phyloP scores from a whole-genome alignment of 2,329 filamentous ascomycete species.

The Talaromyces sp. region DNA sequence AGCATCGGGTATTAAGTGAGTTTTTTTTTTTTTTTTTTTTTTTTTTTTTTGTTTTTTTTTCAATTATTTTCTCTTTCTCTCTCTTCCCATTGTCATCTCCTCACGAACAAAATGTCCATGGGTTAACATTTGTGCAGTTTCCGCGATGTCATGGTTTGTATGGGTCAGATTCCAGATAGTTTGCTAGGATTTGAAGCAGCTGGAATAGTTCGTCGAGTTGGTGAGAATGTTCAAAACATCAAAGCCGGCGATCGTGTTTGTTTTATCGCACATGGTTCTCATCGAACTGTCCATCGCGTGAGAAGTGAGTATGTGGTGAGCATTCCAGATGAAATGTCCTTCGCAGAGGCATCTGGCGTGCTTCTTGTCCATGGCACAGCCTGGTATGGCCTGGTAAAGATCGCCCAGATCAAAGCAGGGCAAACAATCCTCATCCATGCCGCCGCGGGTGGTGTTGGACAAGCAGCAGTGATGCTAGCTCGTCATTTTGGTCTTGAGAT shows the following conservation, averaged over 20 bases:
- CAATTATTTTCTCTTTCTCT: too few species aligned
- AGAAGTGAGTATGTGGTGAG: neutral
- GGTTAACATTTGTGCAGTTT: neutral
- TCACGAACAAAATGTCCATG: neutral
- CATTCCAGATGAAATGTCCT: constrained; percentile 8
- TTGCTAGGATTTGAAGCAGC: constrained; percentile 1
- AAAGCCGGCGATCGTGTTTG: constrained; percentile 2
- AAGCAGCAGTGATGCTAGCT: constrained; percentile 20
- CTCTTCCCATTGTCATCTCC: neutral
- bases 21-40: too few species aligned
- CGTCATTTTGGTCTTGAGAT: constrained; percentile 14
- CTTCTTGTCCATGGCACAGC: constrained; percentile 11
- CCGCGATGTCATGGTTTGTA: constrained; percentile 15
- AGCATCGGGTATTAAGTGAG: constrained; percentile 1
- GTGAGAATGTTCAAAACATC: neutral
- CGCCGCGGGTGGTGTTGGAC: constrained; percentile 14
- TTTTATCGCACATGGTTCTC: neutral
- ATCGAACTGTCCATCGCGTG: neutral
- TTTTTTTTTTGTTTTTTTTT: too few species aligned
- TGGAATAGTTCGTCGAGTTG: constrained; percentile 1
- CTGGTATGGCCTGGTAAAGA: constrained; percentile 9
- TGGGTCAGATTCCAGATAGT: constrained; percentile 5
- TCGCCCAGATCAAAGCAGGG: constrained; percentile 16
- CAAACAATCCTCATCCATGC: constrained; percentile 19
- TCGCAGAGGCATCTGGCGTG: constrained; percentile 2